Percentiles rank a stretch among this genome's conserved stretches.
Evolutionary conservation across 306 rosid species (phyloP).

Genomic region (Amphicarpaea edgeworthii): DNA sequence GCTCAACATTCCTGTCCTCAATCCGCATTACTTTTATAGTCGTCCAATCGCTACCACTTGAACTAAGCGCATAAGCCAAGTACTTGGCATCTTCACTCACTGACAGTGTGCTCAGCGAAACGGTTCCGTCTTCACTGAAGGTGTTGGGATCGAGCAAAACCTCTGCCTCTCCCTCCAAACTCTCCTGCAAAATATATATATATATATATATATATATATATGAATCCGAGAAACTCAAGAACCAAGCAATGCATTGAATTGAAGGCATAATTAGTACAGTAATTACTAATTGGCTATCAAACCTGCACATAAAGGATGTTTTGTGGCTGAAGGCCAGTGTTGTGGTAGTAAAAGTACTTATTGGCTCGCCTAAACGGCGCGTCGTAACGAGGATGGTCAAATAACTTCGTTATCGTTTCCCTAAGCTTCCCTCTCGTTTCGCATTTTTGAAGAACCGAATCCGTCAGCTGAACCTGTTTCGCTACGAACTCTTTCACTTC

Average conservation of each 20-base stretch:
- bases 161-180: constrained; percentile 86
- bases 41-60: constrained; percentile 96
- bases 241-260: neutral
- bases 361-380: constrained; percentile 71
- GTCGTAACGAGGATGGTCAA: constrained; percentile 87
- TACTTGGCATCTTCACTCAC: constrained; percentile 84
- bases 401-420: constrained; percentile 72
- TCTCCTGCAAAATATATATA: constrained; percentile 68
- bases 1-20: constrained; percentile 67
- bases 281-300: constrained; percentile 31
- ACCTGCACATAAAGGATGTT: constrained; percentile 82
- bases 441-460: constrained; percentile 72
- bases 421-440: constrained; percentile 73
- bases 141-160: constrained; percentile 85
- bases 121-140: constrained; percentile 90
- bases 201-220: neutral
- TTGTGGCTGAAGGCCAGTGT: constrained; percentile 92
- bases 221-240: constrained; percentile 19
- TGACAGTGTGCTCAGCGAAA: constrained; percentile 63
- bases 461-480: constrained; percentile 77
- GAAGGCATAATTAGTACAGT: constrained; percentile 5
- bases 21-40: constrained; percentile 74
- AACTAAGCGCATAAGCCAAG: constrained; percentile 86
- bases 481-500: constrained; percentile 85
- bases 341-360: constrained; percentile 84